Base-by-base conservation (phyloP, 2,329 filamentous ascomycete genomes). In the Aspergillus vadensis region DNA sequence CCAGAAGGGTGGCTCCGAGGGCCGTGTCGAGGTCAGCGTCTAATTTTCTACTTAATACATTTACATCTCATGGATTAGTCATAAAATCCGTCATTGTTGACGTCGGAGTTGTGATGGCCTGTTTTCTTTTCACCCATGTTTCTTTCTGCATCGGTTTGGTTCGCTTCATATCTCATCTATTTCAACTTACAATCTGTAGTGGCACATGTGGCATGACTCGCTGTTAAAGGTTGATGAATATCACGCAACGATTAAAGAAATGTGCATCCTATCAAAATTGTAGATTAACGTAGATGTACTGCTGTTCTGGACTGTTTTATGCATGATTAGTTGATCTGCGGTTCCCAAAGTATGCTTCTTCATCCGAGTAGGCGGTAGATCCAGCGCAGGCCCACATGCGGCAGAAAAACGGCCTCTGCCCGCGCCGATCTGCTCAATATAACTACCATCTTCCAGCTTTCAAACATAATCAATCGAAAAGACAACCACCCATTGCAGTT, bases 1-100 rank as follows among this genome's bases (percentile, higher is more conserved):
- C 65, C 83, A 85, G 72, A 85, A 89, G 76, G 85, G 85, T 62
- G 91, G 91, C 70, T 84, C 85, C 65, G 91, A 96, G 83, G 91
- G 91, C 70, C 88, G 92, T 83, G 92, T 97, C 63, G 92, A 97
- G 85, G 92, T 97, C 71, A 86, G 88, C 78, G 85, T 95, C 78
- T 91, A 80, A 77, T 74, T 72, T 66, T 61, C 58, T 63, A 60
- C 56, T 58, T 70, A 68, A 69, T 70, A 67, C 58, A 69, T 65
- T 65, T 61, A 57, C 50, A 59, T 59, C 61, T 59, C 36, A 57
- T 54, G 50, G 55, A 58, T 50, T 65, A 68, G 65, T 71, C 70
- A 72, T 72, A 73, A 71, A 75, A 70, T 70, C 66, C 70, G 70
- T 73, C 69, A 64, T 65, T 63, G 54, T 65, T 66, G 70, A 69